Percentiles rank a stretch among this genome's conserved stretches.
Conservation (phyloP, 768 basidiomycete genomes). For the Tricholomella constricta region DNA sequence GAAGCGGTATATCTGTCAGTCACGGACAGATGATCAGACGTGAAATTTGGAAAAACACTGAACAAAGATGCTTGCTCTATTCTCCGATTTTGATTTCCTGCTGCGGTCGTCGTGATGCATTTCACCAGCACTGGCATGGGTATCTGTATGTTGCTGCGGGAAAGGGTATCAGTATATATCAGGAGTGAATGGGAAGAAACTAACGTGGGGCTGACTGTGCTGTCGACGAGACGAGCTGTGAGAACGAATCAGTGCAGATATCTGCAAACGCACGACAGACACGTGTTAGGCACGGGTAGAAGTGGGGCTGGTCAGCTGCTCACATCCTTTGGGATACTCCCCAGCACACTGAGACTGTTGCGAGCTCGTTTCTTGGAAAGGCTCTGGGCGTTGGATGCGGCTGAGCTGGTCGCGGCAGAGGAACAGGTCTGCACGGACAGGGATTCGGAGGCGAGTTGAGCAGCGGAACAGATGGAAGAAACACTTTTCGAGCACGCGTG, state of each 20-base stretch:
- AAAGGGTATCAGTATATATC: neutral
- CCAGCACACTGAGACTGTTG: slow-evolving; percentile 30
- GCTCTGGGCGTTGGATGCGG: slow-evolving; percentile 11
- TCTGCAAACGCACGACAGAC: slow-evolving; percentile 36
- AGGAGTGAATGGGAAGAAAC: slow-evolving; percentile 8
- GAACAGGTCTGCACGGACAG: slow-evolving; percentile 11
- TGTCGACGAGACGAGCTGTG: slow-evolving; percentile 36
- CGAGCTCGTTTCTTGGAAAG: slow-evolving; percentile 17
- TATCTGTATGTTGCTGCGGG: slow-evolving; percentile 4
- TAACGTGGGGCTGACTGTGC: slow-evolving; percentile 28
- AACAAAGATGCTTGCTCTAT: slow-evolving; percentile 38
- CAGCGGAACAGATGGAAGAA: slow-evolving; percentile 7
- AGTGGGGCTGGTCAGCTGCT: slow-evolving; percentile 22
- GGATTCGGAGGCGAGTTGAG: slow-evolving; percentile 8
- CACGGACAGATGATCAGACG: slow-evolving; percentile 11
- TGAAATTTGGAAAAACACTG: slow-evolving; percentile 7
- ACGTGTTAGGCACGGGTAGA: slow-evolving; percentile 50
- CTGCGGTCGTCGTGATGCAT: slow-evolving; percentile 39
- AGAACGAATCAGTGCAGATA: slow-evolving; percentile 43
- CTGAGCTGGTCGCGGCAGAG: slow-evolving; percentile 9
- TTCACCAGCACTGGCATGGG: slow-evolving; percentile 13
- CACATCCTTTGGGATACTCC: slow-evolving; percentile 34
- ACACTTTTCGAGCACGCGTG: slow-evolving; percentile 5
- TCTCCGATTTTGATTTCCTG: slow-evolving; percentile 45
- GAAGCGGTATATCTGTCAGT: slow-evolving; percentile 61